Conservation (phyloP, 108 stramenopile genomes). For the Nannochloropsis oceanica region DNA sequence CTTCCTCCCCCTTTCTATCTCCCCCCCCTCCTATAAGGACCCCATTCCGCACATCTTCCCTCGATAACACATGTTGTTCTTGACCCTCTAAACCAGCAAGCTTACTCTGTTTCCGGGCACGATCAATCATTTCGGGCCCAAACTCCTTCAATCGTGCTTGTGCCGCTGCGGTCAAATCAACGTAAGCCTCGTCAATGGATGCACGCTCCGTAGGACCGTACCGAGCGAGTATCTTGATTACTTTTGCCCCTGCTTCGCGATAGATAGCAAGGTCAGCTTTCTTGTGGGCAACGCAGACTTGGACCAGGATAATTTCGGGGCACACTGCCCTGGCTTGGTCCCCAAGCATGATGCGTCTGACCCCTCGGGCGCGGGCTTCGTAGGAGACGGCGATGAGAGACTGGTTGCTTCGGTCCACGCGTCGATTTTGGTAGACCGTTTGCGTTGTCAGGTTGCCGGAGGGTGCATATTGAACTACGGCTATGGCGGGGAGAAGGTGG, state of each 20-base stretch:
- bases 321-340: slow-evolving; percentile 31
- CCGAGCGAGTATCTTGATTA: slow-evolving; percentile 26
- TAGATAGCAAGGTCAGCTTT: slow-evolving; percentile 50
- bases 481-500: not conserved
- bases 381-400: slow-evolving; percentile 40
- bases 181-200: slow-evolving; percentile 46
- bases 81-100: slow-evolving; percentile 27
- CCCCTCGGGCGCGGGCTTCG: slow-evolving; percentile 38
- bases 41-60: slow-evolving; percentile 6
- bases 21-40: slow-evolving; percentile 11
- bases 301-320: slow-evolving; percentile 29
- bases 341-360: slow-evolving; percentile 35
- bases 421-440: not conserved
- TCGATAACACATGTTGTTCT: not conserved
- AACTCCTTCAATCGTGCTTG: not conserved
- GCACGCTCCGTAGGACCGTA: slow-evolving; percentile 39
- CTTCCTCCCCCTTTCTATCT: too few relatives aligned
- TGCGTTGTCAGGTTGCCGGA: not conserved
- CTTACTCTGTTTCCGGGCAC: not conserved
- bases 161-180: slow-evolving; percentile 38
- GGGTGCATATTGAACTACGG: not conserved
- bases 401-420: not conserved
- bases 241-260: slow-evolving; percentile 30
- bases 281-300: slow-evolving; percentile 40
- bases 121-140: not conserved